Percentiles rank a stretch among this genome's conserved stretches.
These are phyloP conservation scores for Cicer yamashitae DNA, from an alignment of 306 rosid species.

Conservation along the genomic window DNA sequence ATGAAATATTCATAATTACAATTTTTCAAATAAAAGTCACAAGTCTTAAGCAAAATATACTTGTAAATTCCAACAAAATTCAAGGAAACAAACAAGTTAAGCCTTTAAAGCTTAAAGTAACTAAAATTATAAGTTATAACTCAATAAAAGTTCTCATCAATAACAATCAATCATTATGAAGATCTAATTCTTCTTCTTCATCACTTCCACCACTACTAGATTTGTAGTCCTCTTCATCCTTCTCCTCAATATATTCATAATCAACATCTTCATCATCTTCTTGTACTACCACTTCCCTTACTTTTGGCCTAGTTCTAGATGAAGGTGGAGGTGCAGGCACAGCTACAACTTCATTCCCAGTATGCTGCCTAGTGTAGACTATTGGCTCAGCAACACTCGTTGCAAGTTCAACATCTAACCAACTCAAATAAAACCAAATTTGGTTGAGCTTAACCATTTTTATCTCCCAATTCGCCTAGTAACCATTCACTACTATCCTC, in stretches of 20 bases:
- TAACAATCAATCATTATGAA: too few species aligned
- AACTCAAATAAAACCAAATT: neutral
- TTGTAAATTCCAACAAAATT: neutral
- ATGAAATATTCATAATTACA: neutral
- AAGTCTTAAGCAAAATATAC: neutral
- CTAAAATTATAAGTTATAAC: too few species aligned
- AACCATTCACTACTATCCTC: neutral
- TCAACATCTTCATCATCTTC: too few species aligned
- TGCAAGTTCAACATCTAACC: neutral
- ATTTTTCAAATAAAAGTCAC: neutral
- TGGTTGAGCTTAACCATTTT: neutral
- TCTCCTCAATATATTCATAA: too few species aligned
- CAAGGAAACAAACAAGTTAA: slow-evolving; percentile 3
- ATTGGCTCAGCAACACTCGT: neutral
- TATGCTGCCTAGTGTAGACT: neutral
- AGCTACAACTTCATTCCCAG: too few species aligned
- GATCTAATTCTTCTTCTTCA: too few species aligned
- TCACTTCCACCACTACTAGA: too few species aligned
- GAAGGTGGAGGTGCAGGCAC: too few species aligned
- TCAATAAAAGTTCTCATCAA: too few species aligned
- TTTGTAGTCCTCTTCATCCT: too few species aligned
- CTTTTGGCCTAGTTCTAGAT: too few species aligned
- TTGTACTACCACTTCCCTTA: too few species aligned
- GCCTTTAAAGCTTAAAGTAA: neutral
- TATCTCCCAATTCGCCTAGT: neutral